Evolutionary conservation across 202 grass and related monocot genomes (phyloP), one percentile per base, ranked within the genome.

Genomic region (Schoenoplectus triqueter): DNA sequence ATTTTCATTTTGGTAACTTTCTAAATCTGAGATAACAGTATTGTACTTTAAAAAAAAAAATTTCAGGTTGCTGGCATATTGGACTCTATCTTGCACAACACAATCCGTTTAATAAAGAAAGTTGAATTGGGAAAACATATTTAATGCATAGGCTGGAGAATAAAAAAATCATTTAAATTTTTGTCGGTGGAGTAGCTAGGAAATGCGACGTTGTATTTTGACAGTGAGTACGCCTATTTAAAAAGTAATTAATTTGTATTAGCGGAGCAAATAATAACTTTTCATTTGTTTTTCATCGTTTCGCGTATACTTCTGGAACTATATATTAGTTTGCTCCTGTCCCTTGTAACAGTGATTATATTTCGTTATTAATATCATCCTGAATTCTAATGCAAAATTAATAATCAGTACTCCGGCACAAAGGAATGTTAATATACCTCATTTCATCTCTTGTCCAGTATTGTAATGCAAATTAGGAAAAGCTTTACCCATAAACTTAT

Each of bases 41-140:
- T 31, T 14, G 44, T 42, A 70, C 39, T 44, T 42, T 17, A 31
- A 31, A 31, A 7, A 20, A 71, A 83, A 74, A 47, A 87, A 73
- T 89, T 90, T 57, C 84, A 99, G 97, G 97, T 99, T 40, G 93
- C 93, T 48, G 97, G 97, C 52, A 99, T 99, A 90, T 72, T 99
- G 87, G 97, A 99, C 84, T 99, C 97, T 17, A 92, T 99, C 84
- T 91, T 99, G 71, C 92, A 99, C 87, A 92, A 91, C 71, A 99
- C 97, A 5, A 76, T 99, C 10, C 86, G 93, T 49, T 85, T 99
- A 7, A 87, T 95, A 78, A 96, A 92, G 88, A 99, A 99, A 86
- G 66, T 99, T 78, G 96, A 99, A 66, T 89, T 96, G 84, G 96
- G 96, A 56, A 96, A 99, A 82, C 87, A 99, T 63, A 88, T 96